A percentile compares a stretch with the other conserved stretches of the same genome.
Conservation (phyloP, 129 eudicot species). For the Deinandra increscens region DNA sequence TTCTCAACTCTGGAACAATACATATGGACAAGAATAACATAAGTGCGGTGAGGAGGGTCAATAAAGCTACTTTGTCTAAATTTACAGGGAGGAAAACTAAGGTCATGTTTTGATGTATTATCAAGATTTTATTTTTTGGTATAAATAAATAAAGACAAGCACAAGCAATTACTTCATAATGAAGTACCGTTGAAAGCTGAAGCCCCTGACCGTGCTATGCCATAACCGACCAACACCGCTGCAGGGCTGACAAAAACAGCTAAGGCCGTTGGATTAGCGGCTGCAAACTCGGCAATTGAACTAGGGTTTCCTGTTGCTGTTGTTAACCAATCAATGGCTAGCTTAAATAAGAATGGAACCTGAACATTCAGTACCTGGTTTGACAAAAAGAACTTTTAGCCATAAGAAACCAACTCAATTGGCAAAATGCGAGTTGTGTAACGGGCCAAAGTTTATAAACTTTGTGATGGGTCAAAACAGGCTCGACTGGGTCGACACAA, state of each 20-base stretch:
- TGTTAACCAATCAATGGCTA: conserved; percentile 93
- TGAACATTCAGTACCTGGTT: conserved; percentile 88
- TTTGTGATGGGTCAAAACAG: not conserved
- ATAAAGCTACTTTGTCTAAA: conserved; percentile 7
- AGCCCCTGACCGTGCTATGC: conserved; percentile 86
- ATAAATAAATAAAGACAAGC: conserved; percentile 32
- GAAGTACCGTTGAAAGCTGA: conserved; percentile 95
- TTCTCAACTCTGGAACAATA: conserved; percentile 67
- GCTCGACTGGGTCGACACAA: not conserved
- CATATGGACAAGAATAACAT: not conserved
- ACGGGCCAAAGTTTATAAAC: not conserved
- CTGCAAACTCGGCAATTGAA: conserved; percentile 72
- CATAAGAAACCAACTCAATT: not conserved
- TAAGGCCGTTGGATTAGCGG: conserved; percentile 69
- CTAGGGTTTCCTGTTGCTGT: conserved; percentile 68
- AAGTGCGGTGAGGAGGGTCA: not conserved
- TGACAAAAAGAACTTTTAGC: conserved; percentile 20
- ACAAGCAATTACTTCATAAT: conserved; percentile 56
- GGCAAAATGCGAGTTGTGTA: conserved; percentile 10
- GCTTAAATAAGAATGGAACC: conserved; percentile 92
- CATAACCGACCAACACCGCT: conserved; percentile 86
- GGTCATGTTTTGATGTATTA: conserved; percentile 11
- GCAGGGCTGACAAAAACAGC: conserved; percentile 91
- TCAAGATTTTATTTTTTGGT: not conserved
- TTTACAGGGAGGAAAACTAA: conserved; percentile 1